A percentile compares a stretch with the other conserved stretches of the same genome.
Conservation (phyloP, 805 yeast species). For the Starmera amethionina region DNA sequence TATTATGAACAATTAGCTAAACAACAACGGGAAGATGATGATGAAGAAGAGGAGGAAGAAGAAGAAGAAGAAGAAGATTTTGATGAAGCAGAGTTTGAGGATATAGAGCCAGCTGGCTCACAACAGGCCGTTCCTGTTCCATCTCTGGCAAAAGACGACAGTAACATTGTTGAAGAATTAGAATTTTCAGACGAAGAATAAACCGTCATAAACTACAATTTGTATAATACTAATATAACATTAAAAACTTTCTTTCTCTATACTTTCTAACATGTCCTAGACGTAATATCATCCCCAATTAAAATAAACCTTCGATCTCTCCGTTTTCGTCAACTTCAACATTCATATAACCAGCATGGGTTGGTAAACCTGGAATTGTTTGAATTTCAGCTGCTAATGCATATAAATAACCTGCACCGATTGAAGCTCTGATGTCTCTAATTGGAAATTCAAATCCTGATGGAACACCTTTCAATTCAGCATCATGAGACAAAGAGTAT, state of each 20-base stretch:
- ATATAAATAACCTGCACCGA: constrained; percentile 80
- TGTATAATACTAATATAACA: background rate
- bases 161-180: constrained; percentile 35
- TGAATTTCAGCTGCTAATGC: constrained; percentile 82
- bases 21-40: constrained; percentile 24
- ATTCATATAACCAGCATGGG: constrained; percentile 81
- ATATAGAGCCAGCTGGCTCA: constrained; percentile 45
- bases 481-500: constrained; percentile 77
- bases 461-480: constrained; percentile 76
- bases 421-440: constrained; percentile 66
- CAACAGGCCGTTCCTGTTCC: background rate
- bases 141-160: constrained; percentile 45
- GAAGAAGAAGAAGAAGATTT: constrained; percentile 12
- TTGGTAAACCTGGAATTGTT: constrained; percentile 81
- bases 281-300: constrained; percentile 4
- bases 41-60: constrained; percentile 15
- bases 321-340: constrained; percentile 75
- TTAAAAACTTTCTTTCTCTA: too few relatives aligned
- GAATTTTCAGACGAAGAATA: background rate
- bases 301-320: constrained; percentile 75
- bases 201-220: background rate
- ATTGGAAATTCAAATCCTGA: constrained; percentile 72
- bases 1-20: constrained; percentile 47
- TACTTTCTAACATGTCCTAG: background rate
- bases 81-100: constrained; percentile 6